phyloP scores from a whole-genome alignment of 345 rosid species.

The Eucalyptus microcorys region DNA sequence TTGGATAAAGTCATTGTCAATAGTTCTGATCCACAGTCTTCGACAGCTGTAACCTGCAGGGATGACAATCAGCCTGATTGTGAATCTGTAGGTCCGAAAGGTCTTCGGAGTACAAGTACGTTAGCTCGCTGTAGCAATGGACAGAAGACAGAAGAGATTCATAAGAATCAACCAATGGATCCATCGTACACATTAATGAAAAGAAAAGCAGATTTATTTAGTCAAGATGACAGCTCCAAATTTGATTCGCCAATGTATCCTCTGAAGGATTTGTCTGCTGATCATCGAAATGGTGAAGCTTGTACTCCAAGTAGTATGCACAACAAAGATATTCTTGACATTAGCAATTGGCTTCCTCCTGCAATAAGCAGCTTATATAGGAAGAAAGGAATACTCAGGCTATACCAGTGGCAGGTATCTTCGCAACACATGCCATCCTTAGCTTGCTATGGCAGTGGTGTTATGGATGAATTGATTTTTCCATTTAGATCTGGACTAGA shows the following conservation, averaged over 20 bases:
- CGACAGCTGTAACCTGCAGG: background rate
- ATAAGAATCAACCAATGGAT: constrained; percentile 4
- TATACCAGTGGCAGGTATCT: constrained; percentile 93
- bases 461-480: background rate
- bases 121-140: background rate
- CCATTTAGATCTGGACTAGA: background rate
- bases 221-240: constrained; percentile 11
- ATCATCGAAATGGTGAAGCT: constrained; percentile 30
- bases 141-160: constrained; percentile 13
- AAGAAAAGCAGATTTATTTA: constrained; percentile 8
- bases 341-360: constrained; percentile 78
- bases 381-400: constrained; percentile 73
- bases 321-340: constrained; percentile 31
- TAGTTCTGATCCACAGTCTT: constrained; percentile 6
- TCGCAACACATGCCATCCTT: background rate
- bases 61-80: constrained; percentile 19
- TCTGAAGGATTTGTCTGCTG: constrained; percentile 14
- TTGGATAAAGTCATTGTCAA: constrained; percentile 11
- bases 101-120: background rate
- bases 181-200: constrained; percentile 3
- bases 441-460: background rate
- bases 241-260: constrained; percentile 16
- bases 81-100: background rate
- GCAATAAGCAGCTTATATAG: constrained; percentile 64
- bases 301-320: constrained; percentile 53